phyloP scores from a whole-genome alignment of 106 monocot species.

The Acanthochlamys bracteata region DNA sequence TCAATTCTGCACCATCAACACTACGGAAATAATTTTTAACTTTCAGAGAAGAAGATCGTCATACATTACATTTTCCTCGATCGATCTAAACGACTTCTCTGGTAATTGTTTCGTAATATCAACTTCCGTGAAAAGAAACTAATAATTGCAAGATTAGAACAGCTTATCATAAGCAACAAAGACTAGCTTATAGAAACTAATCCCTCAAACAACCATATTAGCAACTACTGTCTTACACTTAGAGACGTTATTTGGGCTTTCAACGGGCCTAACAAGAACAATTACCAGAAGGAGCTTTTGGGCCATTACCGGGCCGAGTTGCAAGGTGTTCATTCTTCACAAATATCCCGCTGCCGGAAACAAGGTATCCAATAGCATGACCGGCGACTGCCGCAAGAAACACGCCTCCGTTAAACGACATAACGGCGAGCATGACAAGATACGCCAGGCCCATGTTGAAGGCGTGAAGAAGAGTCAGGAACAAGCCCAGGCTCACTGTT shows the following conservation, averaged over 20 bases:
- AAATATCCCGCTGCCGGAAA: conserved; percentile 16
- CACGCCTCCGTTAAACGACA: conserved; percentile 64
- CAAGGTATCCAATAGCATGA: conserved; percentile 34
- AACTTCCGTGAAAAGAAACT: too few relatives aligned
- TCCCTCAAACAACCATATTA: too few relatives aligned
- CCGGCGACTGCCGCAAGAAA: conserved; percentile 27
- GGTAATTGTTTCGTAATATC: too few relatives aligned
- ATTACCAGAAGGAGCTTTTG: not conserved
- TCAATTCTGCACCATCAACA: not conserved
- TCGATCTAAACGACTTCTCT: too few relatives aligned
- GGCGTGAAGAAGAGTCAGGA: conserved; percentile 11
- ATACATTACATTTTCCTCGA: too few relatives aligned
- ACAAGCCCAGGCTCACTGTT: not conserved
- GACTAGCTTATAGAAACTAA: too few relatives aligned
- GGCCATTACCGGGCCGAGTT: not conserved
- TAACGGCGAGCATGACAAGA: conserved; percentile 52
- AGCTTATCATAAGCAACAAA: too few relatives aligned
- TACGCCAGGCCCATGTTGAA: conserved; percentile 33
- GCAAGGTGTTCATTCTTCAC: not conserved
- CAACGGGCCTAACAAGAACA: not conserved
- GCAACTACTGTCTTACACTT: too few relatives aligned
- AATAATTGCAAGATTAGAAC: too few relatives aligned
- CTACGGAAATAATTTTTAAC: too few relatives aligned
- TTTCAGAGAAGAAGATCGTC: too few relatives aligned
- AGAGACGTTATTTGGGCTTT: too few relatives aligned